Base-by-base conservation (phyloP, 1,284 basidiomycete species). In the Anthracocystis panici-leucophaei region DNA sequence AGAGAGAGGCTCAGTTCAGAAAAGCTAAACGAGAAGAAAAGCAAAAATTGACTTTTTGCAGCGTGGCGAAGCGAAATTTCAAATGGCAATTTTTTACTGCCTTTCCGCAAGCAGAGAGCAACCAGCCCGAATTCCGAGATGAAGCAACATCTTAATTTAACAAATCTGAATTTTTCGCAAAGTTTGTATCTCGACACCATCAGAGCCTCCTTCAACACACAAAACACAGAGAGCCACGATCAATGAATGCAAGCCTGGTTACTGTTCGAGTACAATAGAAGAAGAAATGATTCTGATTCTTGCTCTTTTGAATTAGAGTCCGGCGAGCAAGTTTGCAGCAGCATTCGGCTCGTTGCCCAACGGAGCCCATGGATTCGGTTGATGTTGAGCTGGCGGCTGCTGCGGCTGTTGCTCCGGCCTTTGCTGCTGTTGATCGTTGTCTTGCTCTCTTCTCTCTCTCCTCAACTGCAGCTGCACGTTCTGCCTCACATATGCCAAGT, bases 401-500 rank as follows among this genome's bases (percentile, higher is more conserved):
- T 53, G 25, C 23, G 33, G 40, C 18, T 53, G 53, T 5, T 49
- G 33, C 33, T 44, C 51, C 18, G 53, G 45, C 11, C 27, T 41
- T 25, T 61, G 60, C 38, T 60, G 60, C n/a, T 42, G 49, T 23
- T 49, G 53, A 25, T 66, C 61, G 12, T 53, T 48, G 16, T 16
- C 62, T 41, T 71, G 62, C 31, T 71, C 35, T 8, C 78, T 35
- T 25, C 78, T 55, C 65, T 78, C 65, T 27, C 77, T 60, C 52
- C 77, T 60, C 51, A 78, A 31, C 42, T 78, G 66, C 50, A 79
- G 25, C 65, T 80, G 78, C 0, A 78, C 75, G 3, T 72, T 75
- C 54, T 82, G 80, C 25, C 80, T 41, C 35, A 71, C 65, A 48
- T 77, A 80, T 3, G 78, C 77, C 27, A 82, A 54, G 45, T 75